Conservation (phyloP, 805 yeast genomes). For the Lachancea nothofagi region DNA sequence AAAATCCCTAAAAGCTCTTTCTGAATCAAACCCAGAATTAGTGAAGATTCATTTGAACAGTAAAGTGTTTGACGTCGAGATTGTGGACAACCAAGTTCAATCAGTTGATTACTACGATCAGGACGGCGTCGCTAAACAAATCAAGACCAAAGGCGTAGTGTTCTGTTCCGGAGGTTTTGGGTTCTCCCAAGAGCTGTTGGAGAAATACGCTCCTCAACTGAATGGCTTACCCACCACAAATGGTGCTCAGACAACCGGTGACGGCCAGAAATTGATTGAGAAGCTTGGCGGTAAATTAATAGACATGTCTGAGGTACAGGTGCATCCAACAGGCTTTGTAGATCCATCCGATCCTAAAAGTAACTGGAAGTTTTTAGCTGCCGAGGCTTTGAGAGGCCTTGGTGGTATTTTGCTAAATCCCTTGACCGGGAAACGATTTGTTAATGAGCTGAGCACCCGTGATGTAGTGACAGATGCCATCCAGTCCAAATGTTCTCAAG, state of each 20-base stretch:
- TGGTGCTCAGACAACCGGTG: conserved; percentile 52
- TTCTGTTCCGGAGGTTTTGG: conserved; percentile 60
- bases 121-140: conserved; percentile 21
- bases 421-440: conserved; percentile 43
- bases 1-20: conserved; percentile 33
- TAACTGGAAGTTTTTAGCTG: conserved; percentile 52
- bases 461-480: conserved; percentile 47
- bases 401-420: conserved; percentile 52
- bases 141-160: conserved; percentile 36
- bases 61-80: conserved; percentile 34
- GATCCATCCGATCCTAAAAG: conserved; percentile 37
- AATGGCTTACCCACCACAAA: conserved; percentile 48
- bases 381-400: conserved; percentile 53
- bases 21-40: conserved; percentile 25
- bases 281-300: conserved; percentile 44
- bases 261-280: conserved; percentile 48
- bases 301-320: conserved; percentile 55
- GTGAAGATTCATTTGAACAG: conserved; percentile 37
- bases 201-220: conserved; percentile 43
- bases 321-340: conserved; percentile 60
- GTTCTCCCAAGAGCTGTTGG: conserved; percentile 35
- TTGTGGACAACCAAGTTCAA: conserved; percentile 30
- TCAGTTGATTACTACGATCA: conserved; percentile 40
- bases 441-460: conserved; percentile 49
- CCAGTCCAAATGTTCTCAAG: conserved; percentile 26